Evolutionary conservation across 306 rosid genomes (phyloP).

Genomic region (Medicago ruthenica): DNA sequence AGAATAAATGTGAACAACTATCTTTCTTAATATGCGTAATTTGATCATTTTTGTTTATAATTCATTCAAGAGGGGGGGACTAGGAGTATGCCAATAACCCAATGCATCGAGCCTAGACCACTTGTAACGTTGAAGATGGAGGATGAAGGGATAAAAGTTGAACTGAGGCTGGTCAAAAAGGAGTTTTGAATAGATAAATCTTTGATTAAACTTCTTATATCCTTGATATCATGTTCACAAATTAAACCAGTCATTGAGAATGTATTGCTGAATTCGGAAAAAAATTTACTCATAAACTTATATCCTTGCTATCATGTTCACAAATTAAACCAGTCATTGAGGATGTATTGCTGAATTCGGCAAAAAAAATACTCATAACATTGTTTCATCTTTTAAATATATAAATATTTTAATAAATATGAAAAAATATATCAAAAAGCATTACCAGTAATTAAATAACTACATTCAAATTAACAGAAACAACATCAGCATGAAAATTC

Average conservation of each 20-base stretch:
- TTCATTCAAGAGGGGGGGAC: too few relatives aligned
- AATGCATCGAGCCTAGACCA: background rate
- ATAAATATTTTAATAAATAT: background rate
- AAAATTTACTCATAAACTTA: too few relatives aligned
- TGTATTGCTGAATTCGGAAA: too few relatives aligned
- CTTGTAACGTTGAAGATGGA: background rate
- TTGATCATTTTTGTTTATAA: too few relatives aligned
- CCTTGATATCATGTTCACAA: too few relatives aligned
- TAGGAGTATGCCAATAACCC: background rate
- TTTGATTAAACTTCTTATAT: background rate
- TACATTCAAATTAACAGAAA: constrained; percentile 10
- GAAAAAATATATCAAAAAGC: background rate
- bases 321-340: background rate
- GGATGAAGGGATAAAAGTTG: constrained; percentile 7
- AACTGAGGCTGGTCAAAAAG: background rate
- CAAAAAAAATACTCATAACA: background rate
- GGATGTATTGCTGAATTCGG: background rate
- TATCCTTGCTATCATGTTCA: too few relatives aligned
- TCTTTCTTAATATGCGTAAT: too few relatives aligned
- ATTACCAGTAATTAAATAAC: constrained; percentile 12
- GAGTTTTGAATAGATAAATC: constrained; percentile 1
- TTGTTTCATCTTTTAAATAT: background rate
- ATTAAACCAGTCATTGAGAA: too few relatives aligned
- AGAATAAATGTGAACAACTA: too few relatives aligned
- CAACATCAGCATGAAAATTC: constrained; percentile 20